A percentile compares a stretch with the other conserved stretches of the same genome.
These are phyloP conservation scores for Blumeria graminis DNA, from an alignment of 2,329 filamentous ascomycete genomes.

Conservation along the genomic window DNA sequence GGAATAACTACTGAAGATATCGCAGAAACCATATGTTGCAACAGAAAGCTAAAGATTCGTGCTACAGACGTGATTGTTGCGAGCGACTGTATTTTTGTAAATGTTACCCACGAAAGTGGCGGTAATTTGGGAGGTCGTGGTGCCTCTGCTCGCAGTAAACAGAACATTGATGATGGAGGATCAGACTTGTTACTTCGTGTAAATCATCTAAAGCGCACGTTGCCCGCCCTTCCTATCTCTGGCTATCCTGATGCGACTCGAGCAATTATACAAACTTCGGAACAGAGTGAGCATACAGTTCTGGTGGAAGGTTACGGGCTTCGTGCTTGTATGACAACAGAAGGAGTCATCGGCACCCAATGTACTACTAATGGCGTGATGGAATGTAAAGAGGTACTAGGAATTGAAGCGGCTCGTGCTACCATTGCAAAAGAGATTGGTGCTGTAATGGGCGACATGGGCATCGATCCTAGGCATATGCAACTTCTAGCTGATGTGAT, in stretches of 20 bases:
- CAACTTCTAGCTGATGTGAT: constrained; percentile 91
- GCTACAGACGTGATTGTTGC: constrained; percentile 38
- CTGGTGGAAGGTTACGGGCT: constrained; percentile 91
- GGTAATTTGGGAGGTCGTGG: constrained; percentile 14
- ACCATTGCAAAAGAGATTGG: constrained; percentile 80
- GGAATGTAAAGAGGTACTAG: constrained; percentile 67
- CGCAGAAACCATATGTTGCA: constrained; percentile 46
- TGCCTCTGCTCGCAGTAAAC: constrained; percentile 9
- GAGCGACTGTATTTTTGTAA: constrained; percentile 44
- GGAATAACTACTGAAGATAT: constrained; percentile 57
- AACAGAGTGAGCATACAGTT: constrained; percentile 41
- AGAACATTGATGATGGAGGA: constrained; percentile 22
- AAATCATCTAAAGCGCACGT: constrained; percentile 58
- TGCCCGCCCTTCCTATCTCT: constrained; percentile 68
- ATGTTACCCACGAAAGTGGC: constrained; percentile 32
- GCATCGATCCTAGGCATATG: constrained; percentile 94
- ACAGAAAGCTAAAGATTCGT: constrained; percentile 62
- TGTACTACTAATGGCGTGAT: constrained; percentile 70
- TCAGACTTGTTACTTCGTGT: constrained; percentile 52
- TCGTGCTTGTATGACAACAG: constrained; percentile 72
- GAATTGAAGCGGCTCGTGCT: constrained; percentile 77
- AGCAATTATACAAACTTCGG: constrained; percentile 69
- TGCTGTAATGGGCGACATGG: constrained; percentile 79
- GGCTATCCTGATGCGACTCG: constrained; percentile 70
- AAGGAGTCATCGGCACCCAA: constrained; percentile 59